Percentiles rank a stretch among this genome's conserved stretches.
Conservation (phyloP, 2,329 filamentous ascomycete species). For the Fusarium tuaranense region DNA sequence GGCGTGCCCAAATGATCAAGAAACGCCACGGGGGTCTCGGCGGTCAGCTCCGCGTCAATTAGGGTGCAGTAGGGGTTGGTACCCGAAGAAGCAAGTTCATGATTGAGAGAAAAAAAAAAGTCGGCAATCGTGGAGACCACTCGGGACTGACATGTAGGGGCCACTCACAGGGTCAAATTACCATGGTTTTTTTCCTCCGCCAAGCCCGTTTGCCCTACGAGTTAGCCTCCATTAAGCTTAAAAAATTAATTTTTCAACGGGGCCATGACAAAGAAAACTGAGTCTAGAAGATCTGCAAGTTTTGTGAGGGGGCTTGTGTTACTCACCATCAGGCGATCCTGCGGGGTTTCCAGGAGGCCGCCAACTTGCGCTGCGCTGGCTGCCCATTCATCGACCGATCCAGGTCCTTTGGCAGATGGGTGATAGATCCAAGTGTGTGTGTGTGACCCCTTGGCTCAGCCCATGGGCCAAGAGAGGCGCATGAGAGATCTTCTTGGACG, state of each 20-base stretch:
- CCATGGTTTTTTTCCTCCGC: neutral
- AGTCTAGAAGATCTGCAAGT: neutral
- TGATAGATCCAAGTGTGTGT: neutral
- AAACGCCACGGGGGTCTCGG: neutral
- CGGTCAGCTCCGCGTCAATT: neutral
- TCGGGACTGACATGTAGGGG: neutral
- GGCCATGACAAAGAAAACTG: neutral
- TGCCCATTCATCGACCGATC: slow-evolving; percentile 6
- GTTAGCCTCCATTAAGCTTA: neutral
- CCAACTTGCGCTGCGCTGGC: neutral
- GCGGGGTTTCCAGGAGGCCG: slow-evolving; percentile 13
- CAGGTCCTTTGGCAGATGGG: neutral
- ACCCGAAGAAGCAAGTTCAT: neutral
- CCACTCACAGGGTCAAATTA: neutral
- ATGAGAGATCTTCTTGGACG: slow-evolving; percentile 1
- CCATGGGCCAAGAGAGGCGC: slow-evolving; percentile 6
- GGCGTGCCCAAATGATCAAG: neutral
- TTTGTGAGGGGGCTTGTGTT: neutral
- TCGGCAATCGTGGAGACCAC: neutral
- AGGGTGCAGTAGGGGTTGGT: neutral
- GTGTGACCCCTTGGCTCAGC: slow-evolving; percentile 4
- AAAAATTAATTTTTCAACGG: neutral
- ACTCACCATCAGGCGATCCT: slow-evolving; percentile 10
- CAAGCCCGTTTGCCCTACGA: neutral
- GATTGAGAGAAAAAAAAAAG: neutral